Conservation (phyloP, 2,329 filamentous ascomycete species). For the Penicillium brasilianum region DNA sequence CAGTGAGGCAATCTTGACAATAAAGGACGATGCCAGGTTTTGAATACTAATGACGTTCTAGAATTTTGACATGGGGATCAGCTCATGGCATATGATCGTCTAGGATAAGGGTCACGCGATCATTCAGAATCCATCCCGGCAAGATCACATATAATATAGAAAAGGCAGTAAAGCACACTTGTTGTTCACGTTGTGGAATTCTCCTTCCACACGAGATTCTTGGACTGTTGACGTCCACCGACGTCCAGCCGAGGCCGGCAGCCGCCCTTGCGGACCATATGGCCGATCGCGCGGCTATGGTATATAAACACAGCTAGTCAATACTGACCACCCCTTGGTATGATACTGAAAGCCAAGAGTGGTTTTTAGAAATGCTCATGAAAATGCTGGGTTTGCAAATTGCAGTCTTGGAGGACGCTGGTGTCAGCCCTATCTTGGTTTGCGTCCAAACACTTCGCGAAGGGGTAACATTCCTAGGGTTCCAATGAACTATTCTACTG, state of each 20-base stretch:
- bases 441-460: slow-evolving; percentile 24
- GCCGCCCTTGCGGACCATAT: slow-evolving; percentile 22
- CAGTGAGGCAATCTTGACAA: too few species aligned
- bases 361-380: slow-evolving; percentile 17
- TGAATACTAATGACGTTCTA: too few species aligned
- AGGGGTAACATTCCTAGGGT: slow-evolving; percentile 31
- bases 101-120: not conserved
- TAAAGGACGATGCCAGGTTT: too few species aligned
- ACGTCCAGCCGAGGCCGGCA: slow-evolving; percentile 9
- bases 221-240: not conserved
- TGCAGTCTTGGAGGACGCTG: not conserved
- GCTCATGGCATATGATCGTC: not conserved
- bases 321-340: slow-evolving; percentile 28
- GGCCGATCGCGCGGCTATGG: slow-evolving; percentile 11
- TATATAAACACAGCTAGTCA: not conserved
- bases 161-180: not conserved
- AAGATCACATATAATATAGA: not conserved
- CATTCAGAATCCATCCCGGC: not conserved
- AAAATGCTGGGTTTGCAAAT: not conserved
- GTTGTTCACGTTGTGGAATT: not conserved
- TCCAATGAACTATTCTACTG: slow-evolving; percentile 11
- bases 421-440: slow-evolving; percentile 21
- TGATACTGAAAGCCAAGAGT: slow-evolving; percentile 4
- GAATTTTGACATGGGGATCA: too few species aligned
- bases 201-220: slow-evolving; percentile 1